Percentiles rank a stretch among this genome's conserved stretches.
Conservation (phyloP, 2,329 filamentous ascomycete genomes). For the Pseudogymnoascus pannorum region DNA sequence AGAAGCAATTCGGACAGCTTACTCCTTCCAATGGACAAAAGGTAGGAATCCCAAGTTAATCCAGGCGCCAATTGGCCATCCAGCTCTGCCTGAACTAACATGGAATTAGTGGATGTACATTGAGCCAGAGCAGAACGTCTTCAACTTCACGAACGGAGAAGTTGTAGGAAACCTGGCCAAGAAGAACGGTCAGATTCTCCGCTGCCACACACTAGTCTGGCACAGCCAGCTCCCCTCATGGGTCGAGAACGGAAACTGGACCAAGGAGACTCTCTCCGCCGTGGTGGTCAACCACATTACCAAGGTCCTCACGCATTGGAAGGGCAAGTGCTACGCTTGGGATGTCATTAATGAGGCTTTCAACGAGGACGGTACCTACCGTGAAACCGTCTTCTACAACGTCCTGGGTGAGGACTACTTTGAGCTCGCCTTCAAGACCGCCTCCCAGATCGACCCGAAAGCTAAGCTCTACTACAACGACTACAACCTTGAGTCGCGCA, state of each 20-base stretch:
- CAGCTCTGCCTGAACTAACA: neutral
- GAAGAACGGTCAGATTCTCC: slow-evolving; percentile 43
- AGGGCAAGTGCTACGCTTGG: slow-evolving; percentile 55
- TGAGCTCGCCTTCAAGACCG: slow-evolving; percentile 48
- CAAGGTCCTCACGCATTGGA: slow-evolving; percentile 49
- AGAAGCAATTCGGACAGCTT: slow-evolving; percentile 54
- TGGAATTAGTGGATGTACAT: slow-evolving; percentile 46
- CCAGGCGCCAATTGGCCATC: neutral
- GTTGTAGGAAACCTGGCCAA: slow-evolving; percentile 42
- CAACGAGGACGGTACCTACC: slow-evolving; percentile 48
- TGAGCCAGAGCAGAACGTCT: slow-evolving; percentile 48
- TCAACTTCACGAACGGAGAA: slow-evolving; percentile 53
- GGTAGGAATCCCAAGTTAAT: slow-evolving; percentile 29
- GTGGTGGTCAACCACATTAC: slow-evolving; percentile 55
- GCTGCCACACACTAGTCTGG: slow-evolving; percentile 56
- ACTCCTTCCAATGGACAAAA: slow-evolving; percentile 58
- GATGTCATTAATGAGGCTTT: slow-evolving; percentile 60
- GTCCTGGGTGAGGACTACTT: slow-evolving; percentile 31
- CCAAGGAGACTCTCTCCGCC: slow-evolving; percentile 46
- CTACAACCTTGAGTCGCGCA: slow-evolving; percentile 53
- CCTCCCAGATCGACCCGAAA: slow-evolving; percentile 44
- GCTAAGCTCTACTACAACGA: slow-evolving; percentile 58
- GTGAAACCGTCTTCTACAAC: slow-evolving; percentile 46
- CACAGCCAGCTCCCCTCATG: slow-evolving; percentile 47
- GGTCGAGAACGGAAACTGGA: slow-evolving; percentile 46